Percentiles rank a stretch among this genome's conserved stretches.
Conservation (phyloP, 148 eudicot species). For the Chenopodium album region DNA sequence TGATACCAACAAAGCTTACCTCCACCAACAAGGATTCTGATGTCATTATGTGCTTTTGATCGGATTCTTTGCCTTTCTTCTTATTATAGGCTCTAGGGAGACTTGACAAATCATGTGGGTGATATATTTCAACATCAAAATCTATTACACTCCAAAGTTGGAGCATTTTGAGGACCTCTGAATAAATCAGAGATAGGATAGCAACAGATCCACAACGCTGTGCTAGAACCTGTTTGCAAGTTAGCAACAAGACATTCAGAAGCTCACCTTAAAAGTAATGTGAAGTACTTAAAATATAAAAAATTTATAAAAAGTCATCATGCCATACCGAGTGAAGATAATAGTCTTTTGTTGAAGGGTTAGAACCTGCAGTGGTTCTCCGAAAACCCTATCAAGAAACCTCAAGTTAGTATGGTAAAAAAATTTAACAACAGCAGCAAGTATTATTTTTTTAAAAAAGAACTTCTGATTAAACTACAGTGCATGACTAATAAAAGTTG, state of each 20-base stretch:
- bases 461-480: neutral
- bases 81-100: conserved; percentile 79
- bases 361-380: conserved; percentile 47
- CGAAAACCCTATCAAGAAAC: conserved; percentile 61
- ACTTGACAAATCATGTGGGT: conserved; percentile 60
- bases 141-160: conserved; percentile 61
- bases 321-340: conserved; percentile 84
- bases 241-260: neutral
- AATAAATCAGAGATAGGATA: conserved; percentile 70
- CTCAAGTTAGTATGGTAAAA: neutral
- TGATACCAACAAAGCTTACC: conserved; percentile 40
- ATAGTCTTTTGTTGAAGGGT: conserved; percentile 59
- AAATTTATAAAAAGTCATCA: neutral
- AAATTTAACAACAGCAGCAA: neutral
- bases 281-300: neutral
- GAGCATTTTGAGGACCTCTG: conserved; percentile 78
- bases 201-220: conserved; percentile 78
- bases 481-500: neutral
- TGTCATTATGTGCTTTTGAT: conserved; percentile 70
- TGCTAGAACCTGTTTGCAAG: conserved; percentile 60
- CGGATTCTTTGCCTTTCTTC: conserved; percentile 63
- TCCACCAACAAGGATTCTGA: conserved; percentile 63
- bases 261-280: neutral
- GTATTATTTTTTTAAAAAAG: neutral
- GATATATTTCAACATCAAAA: conserved; percentile 80